Conservation (phyloP, 148 eudicot species). For the Vaccinium myrtillus region DNA sequence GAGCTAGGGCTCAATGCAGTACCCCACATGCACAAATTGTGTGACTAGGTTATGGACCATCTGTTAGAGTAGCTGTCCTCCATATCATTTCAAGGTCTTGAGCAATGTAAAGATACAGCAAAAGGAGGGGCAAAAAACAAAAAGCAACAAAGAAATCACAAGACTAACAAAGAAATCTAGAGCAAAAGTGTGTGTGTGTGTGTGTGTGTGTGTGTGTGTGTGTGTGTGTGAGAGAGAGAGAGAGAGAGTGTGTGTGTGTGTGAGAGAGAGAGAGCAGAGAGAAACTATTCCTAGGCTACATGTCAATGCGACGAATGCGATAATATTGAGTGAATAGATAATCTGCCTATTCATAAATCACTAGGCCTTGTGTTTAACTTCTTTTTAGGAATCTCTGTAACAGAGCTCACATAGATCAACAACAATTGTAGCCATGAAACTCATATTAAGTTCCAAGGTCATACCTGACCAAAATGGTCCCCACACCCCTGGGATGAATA, state of each 20-base stretch:
- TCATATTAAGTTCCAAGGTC: conserved; percentile 13
- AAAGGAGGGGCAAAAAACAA: background rate
- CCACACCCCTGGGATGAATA: conserved; percentile 97
- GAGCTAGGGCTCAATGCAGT: background rate
- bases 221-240: background rate
- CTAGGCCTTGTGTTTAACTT: background rate
- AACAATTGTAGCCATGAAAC: background rate
- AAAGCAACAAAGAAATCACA: background rate
- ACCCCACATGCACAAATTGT: background rate
- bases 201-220: too few relatives aligned
- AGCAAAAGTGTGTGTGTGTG: background rate
- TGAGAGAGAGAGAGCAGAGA: background rate
- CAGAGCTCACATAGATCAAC: background rate
- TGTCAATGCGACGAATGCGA: background rate
- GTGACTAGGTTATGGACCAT: background rate
- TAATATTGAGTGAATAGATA: background rate
- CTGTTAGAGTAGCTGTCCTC: background rate
- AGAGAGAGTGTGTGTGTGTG: background rate
- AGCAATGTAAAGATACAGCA: background rate
- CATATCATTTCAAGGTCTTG: background rate
- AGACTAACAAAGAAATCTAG: conserved; percentile 2
- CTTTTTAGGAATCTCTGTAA: background rate
- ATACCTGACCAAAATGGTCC: conserved; percentile 99
- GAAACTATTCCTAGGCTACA: background rate
- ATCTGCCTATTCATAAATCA: background rate